phyloP scores from a whole-genome alignment of 495 filamentous ascomycete genomes.

The Neurospora sp. region DNA sequence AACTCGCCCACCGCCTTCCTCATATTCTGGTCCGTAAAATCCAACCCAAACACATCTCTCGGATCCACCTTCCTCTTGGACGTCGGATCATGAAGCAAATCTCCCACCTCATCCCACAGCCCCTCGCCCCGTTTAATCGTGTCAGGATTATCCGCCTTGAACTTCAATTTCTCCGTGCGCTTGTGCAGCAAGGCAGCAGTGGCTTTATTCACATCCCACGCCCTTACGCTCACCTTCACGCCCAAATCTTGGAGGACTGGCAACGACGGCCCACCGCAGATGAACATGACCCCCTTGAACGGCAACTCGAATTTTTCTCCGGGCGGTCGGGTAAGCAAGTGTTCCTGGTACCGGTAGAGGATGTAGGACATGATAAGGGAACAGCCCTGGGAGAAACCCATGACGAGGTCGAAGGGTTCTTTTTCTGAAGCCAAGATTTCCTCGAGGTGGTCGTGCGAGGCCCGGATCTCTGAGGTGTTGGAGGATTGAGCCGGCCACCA shows the following conservation, averaged over 20 bases:
- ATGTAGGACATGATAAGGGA: conserved; percentile 39
- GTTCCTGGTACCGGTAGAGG: conserved; percentile 28
- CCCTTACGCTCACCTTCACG: conserved; percentile 33
- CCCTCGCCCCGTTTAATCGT: conserved; percentile 13
- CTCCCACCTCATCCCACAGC: conserved; percentile 19
- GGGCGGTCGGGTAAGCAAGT: conserved; percentile 5
- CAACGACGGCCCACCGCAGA: conserved; percentile 42
- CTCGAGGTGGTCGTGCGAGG: conserved; percentile 34
- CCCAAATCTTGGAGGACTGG: conserved; percentile 41
- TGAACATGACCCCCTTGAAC: conserved; percentile 51
- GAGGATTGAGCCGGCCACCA: conserved; percentile 34
- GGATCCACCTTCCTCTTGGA: not conserved
- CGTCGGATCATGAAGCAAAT: conserved; percentile 23
- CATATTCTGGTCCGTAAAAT: conserved; percentile 39
- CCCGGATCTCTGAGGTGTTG: conserved; percentile 20
- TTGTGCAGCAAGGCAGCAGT: conserved; percentile 18
- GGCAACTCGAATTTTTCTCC: conserved; percentile 20
- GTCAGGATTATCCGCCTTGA: conserved; percentile 20
- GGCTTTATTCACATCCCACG: conserved; percentile 28
- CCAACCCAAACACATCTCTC: conserved; percentile 39
- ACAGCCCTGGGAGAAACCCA: conserved; percentile 53
- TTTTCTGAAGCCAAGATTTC: conserved; percentile 8
- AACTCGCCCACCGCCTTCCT: not conserved
- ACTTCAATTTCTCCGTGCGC: conserved; percentile 20
- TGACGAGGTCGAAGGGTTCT: conserved; percentile 52